These are phyloP conservation scores for Ascochyta viciae-villosae DNA, from an alignment of 2,329 filamentous ascomycete species.

Conservation along the genomic window DNA sequence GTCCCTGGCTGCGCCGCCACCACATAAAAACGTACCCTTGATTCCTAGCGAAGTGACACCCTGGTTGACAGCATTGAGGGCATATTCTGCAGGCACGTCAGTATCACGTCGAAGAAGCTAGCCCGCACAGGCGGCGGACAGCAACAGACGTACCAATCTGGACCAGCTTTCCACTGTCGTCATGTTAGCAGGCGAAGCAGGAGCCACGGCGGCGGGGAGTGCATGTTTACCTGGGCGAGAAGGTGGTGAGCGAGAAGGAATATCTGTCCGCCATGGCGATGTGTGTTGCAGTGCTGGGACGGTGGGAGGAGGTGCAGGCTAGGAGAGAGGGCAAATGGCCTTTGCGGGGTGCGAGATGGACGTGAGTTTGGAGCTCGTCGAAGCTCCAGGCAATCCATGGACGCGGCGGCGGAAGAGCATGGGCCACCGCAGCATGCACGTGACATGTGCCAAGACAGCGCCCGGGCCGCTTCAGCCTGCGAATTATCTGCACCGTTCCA, in stretches of 20 bases:
- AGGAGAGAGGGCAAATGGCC: slow-evolving; percentile 2
- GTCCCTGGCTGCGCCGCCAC: not conserved
- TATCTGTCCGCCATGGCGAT: slow-evolving; percentile 91
- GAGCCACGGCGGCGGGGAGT: slow-evolving; percentile 23
- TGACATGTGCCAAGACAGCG: slow-evolving; percentile 9
- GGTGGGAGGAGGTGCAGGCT: slow-evolving; percentile 1
- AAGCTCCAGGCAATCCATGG: slow-evolving; percentile 21
- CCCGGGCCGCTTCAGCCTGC: slow-evolving; percentile 4
- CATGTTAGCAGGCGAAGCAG: slow-evolving; percentile 55
- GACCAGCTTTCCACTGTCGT: slow-evolving; percentile 89
- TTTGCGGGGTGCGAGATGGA: slow-evolving; percentile 17
- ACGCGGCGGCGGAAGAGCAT: slow-evolving; percentile 18
- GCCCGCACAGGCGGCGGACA: slow-evolving; percentile 14
- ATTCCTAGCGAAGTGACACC: slow-evolving; percentile 98
- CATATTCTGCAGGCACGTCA: slow-evolving; percentile 76
- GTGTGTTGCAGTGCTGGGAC: slow-evolving; percentile 5
- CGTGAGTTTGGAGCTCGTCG: slow-evolving; percentile 16
- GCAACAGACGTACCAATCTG: slow-evolving; percentile 77
- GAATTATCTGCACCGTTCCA: slow-evolving; percentile 19
- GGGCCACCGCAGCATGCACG: slow-evolving; percentile 3
- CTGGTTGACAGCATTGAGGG: slow-evolving; percentile 98
- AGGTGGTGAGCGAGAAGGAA: slow-evolving; percentile 98
- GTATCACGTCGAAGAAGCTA: slow-evolving; percentile 2
- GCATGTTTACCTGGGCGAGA: slow-evolving; percentile 89
- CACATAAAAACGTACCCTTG: slow-evolving; percentile 73